A percentile compares a stretch with the other conserved stretches of the same genome.
phyloP scores from a whole-genome alignment of 179 eudicot species.

The Silene noctiflora region DNA sequence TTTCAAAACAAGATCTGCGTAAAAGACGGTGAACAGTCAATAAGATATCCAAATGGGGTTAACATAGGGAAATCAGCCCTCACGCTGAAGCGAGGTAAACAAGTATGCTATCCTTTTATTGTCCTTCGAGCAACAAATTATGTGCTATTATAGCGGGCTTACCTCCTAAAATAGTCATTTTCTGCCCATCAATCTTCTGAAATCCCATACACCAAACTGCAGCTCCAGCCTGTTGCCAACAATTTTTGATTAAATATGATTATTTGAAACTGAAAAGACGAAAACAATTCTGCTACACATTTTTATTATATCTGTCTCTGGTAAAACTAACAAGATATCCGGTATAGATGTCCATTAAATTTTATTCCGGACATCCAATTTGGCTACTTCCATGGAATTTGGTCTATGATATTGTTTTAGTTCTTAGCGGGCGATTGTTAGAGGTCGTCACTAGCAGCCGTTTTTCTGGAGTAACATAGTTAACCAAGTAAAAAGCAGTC shows the following conservation, averaged over 20 bases:
- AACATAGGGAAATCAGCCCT: not conserved
- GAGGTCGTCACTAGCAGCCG: not conserved
- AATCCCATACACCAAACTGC: slow-evolving; percentile 94
- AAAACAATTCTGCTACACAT: not conserved
- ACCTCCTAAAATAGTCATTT: slow-evolving; percentile 94
- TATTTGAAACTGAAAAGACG: not conserved
- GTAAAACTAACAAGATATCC: not conserved
- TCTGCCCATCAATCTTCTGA: slow-evolving; percentile 77
- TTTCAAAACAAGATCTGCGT: slow-evolving; percentile 75
- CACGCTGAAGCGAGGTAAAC: not conserved
- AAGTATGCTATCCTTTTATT: no score
- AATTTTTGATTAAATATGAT: not conserved
- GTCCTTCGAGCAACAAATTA: not conserved
- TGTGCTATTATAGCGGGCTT: not conserved
- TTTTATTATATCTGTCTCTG: not conserved
- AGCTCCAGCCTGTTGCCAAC: slow-evolving; percentile 63
- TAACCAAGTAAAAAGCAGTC: not conserved
- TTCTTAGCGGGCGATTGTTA: not conserved
- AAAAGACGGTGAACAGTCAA: not conserved
- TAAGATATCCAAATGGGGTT: not conserved
- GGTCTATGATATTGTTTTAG: not conserved
- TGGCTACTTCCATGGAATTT: slow-evolving; percentile 2
- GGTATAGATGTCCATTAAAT: no score
- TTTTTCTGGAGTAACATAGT: not conserved
- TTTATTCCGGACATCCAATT: not conserved